These are phyloP conservation scores for Phaffia rhodozyma DNA, from an alignment of 1,284 basidiomycete genomes.

Conservation along the genomic window DNA sequence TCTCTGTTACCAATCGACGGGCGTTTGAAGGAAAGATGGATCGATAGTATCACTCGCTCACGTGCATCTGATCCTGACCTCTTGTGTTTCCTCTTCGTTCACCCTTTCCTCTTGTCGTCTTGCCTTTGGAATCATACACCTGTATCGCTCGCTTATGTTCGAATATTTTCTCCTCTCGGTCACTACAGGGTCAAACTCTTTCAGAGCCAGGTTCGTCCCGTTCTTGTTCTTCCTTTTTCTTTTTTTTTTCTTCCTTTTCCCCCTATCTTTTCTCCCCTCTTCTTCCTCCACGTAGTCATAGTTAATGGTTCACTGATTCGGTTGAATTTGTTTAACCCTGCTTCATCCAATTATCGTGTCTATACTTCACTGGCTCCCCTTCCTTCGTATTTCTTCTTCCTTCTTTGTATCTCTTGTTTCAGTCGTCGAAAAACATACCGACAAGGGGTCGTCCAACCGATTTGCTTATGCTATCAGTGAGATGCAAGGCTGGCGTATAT, in stretches of 20 bases:
- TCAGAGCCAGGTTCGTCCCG: slow-evolving; percentile 47
- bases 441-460: slow-evolving; percentile 62
- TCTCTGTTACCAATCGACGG: no score
- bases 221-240: slow-evolving; percentile 5
- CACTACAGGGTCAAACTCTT: slow-evolving; percentile 54
- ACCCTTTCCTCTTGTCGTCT: no score
- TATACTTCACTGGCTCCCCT: neutral
- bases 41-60: no score
- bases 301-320: no score
- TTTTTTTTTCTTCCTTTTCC: slow-evolving; percentile 16
- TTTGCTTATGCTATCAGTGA: slow-evolving; percentile 77
- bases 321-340: no score
- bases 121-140: no score
- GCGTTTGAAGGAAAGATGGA: no score
- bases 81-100: no score
- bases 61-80: no score
- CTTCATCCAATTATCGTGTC: neutral
- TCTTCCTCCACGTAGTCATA: neutral
- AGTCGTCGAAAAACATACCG: slow-evolving; percentile 57
- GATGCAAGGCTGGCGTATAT: slow-evolving; percentile 99
- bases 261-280: slow-evolving; percentile 3
- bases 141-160: no score
- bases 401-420: slow-evolving; percentile 3
- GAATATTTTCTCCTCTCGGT: no score
- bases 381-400: neutral